phyloP scores from a whole-genome alignment of 345 rosid genomes.

The Anastatica hierochuntica region DNA sequence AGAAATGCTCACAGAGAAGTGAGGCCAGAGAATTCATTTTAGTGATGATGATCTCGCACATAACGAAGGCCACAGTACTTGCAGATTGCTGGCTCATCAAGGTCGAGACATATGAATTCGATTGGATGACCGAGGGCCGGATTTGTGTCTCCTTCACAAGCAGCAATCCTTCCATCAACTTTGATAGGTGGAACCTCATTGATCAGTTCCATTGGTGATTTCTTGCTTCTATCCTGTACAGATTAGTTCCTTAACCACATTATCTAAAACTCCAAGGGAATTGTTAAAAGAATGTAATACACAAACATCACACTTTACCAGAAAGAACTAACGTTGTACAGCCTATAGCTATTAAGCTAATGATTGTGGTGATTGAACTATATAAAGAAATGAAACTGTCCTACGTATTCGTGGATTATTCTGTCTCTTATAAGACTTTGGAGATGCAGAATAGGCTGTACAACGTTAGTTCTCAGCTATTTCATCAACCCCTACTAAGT shows the following conservation, averaged over 20 bases:
- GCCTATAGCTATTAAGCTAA: too few relatives aligned
- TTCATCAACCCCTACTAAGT: too few relatives aligned
- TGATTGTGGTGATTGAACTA: too few relatives aligned
- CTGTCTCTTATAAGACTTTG: too few relatives aligned
- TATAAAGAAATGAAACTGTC: too few relatives aligned
- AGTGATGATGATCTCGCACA: constrained; percentile 90
- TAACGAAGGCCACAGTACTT: constrained; percentile 95
- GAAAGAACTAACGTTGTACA: too few relatives aligned
- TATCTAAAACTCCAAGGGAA: neutral
- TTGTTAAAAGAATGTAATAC: neutral
- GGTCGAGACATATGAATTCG: constrained; percentile 92
- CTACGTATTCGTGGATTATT: too few relatives aligned
- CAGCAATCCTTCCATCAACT: constrained; percentile 91
- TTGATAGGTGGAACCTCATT: constrained; percentile 95
- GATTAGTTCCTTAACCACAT: neutral
- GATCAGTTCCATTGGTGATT: constrained; percentile 98
- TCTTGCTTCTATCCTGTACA: constrained; percentile 68
- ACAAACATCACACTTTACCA: too few relatives aligned
- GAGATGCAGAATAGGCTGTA: too few relatives aligned
- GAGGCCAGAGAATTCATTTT: constrained; percentile 4
- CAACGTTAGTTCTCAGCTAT: too few relatives aligned
- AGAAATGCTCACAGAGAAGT: too few relatives aligned
- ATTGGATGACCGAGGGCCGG: constrained; percentile 96
- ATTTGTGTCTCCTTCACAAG: constrained; percentile 87
- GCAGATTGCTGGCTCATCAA: constrained; percentile 81